Evolutionary conservation across 2,329 filamentous ascomycete species (phyloP), one percentile per base, ranked within the genome.

Genomic region (Aureobasidium sp.): DNA sequence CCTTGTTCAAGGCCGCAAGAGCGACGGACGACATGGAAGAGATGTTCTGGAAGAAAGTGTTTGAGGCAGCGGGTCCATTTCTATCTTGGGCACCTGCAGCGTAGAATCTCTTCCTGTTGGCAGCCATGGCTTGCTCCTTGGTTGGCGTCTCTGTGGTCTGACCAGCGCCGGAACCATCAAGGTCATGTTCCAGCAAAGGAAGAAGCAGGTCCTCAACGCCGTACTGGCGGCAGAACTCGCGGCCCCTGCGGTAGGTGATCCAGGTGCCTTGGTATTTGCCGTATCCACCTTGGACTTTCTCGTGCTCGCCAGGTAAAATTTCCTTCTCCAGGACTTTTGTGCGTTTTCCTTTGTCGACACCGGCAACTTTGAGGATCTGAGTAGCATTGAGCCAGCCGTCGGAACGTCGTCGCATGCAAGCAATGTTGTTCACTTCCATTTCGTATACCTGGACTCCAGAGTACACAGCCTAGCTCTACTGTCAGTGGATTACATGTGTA

Each of bases 201-300:
- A 85, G 82, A 52, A 94, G 77, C 5, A 90, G 70, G 66, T 93
- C 89, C 73, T 93, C 89, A 36, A 94, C 90, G 63, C 84, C 83
- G 69, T 87, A 87, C 71, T 86, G 83, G 46, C 89, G 86, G 75
- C 94, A 97, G 69, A 99, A 93, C 71, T 97, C 91, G 50, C 95
- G 83, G 1, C 93, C 94, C 65, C 93, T 86, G 55, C 93, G 89
- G 71, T 96, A 97, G 71, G 89, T 90, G 71, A 99, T 96, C 94
- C 94, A 99, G 2, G 94, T 99, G 61, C 94, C 94, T 78, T 99
- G 94, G 71, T 99, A 99, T 79, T 97, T 97, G 67, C 94, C 94
- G 71, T 99, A 99, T 5, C 94, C 94, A 37, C 94, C 94, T 74
- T 99, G 94, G 2, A 99, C 93, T 76, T 99, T 99, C 75, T 99